Conservation (phyloP, 139 green algal species). For the Chlamydomonas sphaeroides region DNA sequence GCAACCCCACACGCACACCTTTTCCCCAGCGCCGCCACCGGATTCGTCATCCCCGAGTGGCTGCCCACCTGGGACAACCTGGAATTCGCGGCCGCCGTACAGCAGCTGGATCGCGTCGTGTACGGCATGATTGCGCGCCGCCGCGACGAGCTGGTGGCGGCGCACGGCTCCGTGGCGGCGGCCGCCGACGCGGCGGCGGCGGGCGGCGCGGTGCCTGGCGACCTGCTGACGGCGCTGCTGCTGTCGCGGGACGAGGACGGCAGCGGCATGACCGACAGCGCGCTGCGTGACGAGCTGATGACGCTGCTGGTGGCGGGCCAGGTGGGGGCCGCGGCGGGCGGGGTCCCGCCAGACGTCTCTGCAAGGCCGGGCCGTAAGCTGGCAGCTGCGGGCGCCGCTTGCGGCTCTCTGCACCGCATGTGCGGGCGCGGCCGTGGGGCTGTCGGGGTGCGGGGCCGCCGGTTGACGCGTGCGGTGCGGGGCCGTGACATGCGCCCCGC, state of each 20-base stretch:
- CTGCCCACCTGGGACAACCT: conserved; percentile 86
- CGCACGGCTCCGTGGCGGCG: background rate
- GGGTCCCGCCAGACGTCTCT: too few relatives aligned
- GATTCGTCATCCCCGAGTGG: conserved; percentile 82
- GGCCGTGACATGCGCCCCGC: too few relatives aligned
- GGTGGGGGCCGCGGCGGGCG: too few relatives aligned
- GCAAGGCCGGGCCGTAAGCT: too few relatives aligned
- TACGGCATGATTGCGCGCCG: conserved; percentile 79
- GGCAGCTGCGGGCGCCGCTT: too few relatives aligned
- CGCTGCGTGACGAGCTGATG: conserved; percentile 88
- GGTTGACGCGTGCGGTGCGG: too few relatives aligned
- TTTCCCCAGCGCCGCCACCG: conserved; percentile 43
- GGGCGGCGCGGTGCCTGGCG: background rate
- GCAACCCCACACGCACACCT: too few relatives aligned
- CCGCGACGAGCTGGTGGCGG: conserved; percentile 21
- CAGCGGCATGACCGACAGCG: conserved; percentile 68
- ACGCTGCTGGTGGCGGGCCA: conserved; percentile 84
- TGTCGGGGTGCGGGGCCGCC: too few relatives aligned
- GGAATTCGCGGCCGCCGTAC: conserved; percentile 78
- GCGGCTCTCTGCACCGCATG: too few relatives aligned
- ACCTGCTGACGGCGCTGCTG: conserved; percentile 81
- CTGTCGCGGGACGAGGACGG: conserved; percentile 67
- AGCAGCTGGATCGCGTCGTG: conserved; percentile 78
- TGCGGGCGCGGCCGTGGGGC: too few relatives aligned
- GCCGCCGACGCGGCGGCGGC: background rate